Conservation (phyloP, 306 rosid genomes). For the Vicia sativa region DNA sequence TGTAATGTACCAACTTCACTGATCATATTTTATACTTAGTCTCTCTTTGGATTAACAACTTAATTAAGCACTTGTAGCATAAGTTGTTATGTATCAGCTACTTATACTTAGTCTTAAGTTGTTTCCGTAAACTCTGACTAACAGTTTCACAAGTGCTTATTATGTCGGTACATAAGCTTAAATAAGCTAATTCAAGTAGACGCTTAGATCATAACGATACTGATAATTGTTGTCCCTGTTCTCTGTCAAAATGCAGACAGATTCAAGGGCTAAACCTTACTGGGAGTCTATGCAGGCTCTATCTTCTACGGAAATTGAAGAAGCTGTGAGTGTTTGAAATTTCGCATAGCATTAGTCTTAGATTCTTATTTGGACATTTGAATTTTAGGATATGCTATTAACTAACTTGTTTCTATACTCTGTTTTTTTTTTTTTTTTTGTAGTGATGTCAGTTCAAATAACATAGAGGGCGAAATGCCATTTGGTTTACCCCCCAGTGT, state of each 20-base stretch:
- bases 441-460: constrained; percentile 88
- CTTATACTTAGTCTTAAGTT: not conserved
- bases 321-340: constrained; percentile 58
- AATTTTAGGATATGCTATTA: constrained; percentile 6
- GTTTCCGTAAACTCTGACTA: not conserved
- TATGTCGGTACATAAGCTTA: not conserved
- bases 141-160: not conserved
- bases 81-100: not conserved
- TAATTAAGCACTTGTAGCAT: not conserved
- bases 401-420: constrained; percentile 21
- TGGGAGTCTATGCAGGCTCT: constrained; percentile 66
- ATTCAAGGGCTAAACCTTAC: constrained; percentile 78
- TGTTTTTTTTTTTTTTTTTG: constrained; percentile 39
- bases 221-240: constrained; percentile 3
- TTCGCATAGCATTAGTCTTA: not conserved
- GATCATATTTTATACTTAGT: constrained; percentile 11
- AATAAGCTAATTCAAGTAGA: not conserved
- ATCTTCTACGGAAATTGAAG: constrained; percentile 64
- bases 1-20: constrained; percentile 53
- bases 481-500: constrained; percentile 70
- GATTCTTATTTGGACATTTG: constrained; percentile 4
- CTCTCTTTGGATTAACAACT: not conserved
- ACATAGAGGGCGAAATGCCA: constrained; percentile 76
- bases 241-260: constrained; percentile 52
- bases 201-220: constrained; percentile 4